Evolutionary conservation across 75 land plant genomes (phyloP), one percentile per base, ranked within the genome.

Genomic region (Isoetes taiwanensis): DNA sequence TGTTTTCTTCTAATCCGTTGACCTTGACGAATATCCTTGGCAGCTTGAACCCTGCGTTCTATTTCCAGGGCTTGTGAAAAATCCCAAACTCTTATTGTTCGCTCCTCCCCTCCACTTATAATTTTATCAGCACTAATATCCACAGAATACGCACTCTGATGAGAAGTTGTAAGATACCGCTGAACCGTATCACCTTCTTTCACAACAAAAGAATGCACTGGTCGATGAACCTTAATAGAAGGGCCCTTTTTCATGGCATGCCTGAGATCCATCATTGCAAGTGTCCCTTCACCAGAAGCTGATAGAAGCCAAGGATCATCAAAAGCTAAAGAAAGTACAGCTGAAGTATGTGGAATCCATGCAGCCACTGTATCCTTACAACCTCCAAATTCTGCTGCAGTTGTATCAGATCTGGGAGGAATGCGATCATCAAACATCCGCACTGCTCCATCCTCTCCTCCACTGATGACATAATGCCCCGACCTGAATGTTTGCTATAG

Each of bases 231-330:
- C 42, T 57, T 20, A n/a, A 38, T 1, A 19, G 34, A 20, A 8
- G 28, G 27, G 24, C 2, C 52, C 3, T 67, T 58, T 56, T 67
- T 76, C 57, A 87, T 41, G 32, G 84, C 66, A 63, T 79, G 75
- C 55, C 96, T 77, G 26, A 93, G 77, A 75, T 93, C 86, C 64
- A 88, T 93, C 59, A 93, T 75, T 17, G 96, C 80, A 25, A 93
- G 58, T 37, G 75, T 71, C 2, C 98, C 98, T 63, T 93, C 98
- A n/a, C 73, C 66, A 5, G 98, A 88, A 30, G 90, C 78, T 29
- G 98, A 84, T 25, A 88, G 81, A 41, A 93, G 80, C 98, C 96
- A 93, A 1, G 98, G 98, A 67, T 75, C 93, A 63, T 93, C 98
- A 69, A 93, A 93, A 27, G 90, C 85, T 54, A 93, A 76, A 11